Percentiles rank a stretch among this genome's conserved stretches.
Evolutionary conservation across 805 yeast species (phyloP).

Genomic region (Wilhelminamyces savonicus): DNA sequence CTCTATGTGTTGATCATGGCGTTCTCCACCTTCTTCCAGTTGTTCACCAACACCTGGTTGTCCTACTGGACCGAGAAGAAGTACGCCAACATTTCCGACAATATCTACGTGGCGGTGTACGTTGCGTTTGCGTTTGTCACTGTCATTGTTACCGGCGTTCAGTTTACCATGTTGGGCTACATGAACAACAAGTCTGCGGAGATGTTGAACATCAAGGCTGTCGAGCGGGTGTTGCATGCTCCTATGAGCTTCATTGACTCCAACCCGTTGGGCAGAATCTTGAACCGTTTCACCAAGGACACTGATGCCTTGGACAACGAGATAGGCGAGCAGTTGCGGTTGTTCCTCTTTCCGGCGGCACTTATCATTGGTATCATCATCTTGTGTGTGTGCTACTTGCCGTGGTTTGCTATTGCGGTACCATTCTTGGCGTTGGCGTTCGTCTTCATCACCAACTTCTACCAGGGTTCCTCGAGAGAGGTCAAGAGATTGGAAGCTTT

Average conservation of each 20-base stretch:
- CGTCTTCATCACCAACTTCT: constrained; percentile 32
- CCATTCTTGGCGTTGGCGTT: constrained; percentile 43
- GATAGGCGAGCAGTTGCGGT: constrained; percentile 36
- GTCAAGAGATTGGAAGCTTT: constrained; percentile 43
- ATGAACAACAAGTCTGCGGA: constrained; percentile 34
- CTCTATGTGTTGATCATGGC: constrained; percentile 25
- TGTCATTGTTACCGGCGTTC: constrained; percentile 32
- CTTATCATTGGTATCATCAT: constrained; percentile 33
- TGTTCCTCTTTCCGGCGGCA: constrained; percentile 36
- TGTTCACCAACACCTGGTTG: constrained; percentile 41
- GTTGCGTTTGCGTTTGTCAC: constrained; percentile 31
- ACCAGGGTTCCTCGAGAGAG: constrained; percentile 44
- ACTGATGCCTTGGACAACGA: constrained; percentile 42
- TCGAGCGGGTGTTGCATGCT: constrained; percentile 30
- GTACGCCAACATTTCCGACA: constrained; percentile 20
- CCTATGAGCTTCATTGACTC: constrained; percentile 40
- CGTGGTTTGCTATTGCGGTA: constrained; percentile 50
- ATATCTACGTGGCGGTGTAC: constrained; percentile 29
- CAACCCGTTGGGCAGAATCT: constrained; percentile 37
- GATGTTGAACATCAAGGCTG: constrained; percentile 31
- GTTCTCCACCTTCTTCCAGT: constrained; percentile 33
- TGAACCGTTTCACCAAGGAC: constrained; percentile 40
- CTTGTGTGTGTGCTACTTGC: constrained; percentile 45
- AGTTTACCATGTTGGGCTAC: constrained; percentile 36
- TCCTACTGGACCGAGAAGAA: constrained; percentile 35